Conservation (phyloP, 371 early-diverging fungal species). For the Vavraia culicis region DNA sequence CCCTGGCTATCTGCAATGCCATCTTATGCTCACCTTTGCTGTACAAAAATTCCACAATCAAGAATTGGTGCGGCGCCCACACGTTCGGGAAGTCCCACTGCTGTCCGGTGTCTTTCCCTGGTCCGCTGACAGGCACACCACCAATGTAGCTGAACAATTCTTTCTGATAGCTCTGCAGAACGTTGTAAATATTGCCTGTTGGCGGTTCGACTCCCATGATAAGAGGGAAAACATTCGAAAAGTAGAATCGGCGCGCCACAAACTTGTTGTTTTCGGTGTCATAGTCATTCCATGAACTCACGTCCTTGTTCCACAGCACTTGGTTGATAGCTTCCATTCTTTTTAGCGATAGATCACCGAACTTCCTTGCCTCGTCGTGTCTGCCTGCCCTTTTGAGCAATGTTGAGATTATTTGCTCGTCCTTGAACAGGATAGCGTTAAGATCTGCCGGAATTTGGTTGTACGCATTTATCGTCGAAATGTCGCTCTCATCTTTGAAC, state of each 20-base stretch:
- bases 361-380: slow-evolving; percentile 17
- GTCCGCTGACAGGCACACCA: slow-evolving; percentile 48
- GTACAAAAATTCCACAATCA: slow-evolving; percentile 23
- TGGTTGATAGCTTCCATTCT: slow-evolving; percentile 33
- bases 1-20: slow-evolving; percentile 47
- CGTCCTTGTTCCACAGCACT: slow-evolving; percentile 35
- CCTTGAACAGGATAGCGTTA: slow-evolving; percentile 55
- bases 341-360: slow-evolving; percentile 19
- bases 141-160: slow-evolving; percentile 45
- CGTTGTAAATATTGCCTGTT: slow-evolving; percentile 3
- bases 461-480: slow-evolving; percentile 45
- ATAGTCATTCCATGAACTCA: slow-evolving; percentile 37
- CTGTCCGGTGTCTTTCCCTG: slow-evolving; percentile 44
- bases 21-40: slow-evolving; percentile 23
- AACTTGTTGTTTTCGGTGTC: slow-evolving; percentile 24
- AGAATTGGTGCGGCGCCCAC: slow-evolving; percentile 50
- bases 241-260: slow-evolving; percentile 45
- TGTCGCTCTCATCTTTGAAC: slow-evolving; percentile 37
- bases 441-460: slow-evolving; percentile 58
- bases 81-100: slow-evolving; percentile 72
- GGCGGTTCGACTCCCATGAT: slow-evolving; percentile 46
- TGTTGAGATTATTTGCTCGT: slow-evolving; percentile 46
- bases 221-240: slow-evolving; percentile 43
- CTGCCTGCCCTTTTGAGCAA: slow-evolving; percentile 19
- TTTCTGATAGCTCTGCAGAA: slow-evolving; percentile 20